phyloP scores from a whole-genome alignment of 768 basidiomycete species.

The Serendipita vermifera region DNA sequence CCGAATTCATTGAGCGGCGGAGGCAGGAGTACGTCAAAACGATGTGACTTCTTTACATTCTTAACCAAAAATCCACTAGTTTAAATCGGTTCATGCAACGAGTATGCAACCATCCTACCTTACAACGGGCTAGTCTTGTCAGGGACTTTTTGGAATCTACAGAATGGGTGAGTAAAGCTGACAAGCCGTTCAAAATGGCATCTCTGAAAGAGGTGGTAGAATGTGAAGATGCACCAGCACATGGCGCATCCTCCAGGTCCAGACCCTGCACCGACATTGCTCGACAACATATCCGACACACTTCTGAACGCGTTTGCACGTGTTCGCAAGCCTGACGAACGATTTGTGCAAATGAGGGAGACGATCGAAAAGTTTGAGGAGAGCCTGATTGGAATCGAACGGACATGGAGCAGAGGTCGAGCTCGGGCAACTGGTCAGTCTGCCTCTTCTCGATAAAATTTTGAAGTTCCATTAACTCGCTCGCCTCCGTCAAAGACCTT shows the following conservation, averaged over 20 bases:
- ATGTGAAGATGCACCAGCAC: conserved; percentile 95
- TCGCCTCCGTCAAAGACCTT: conserved; percentile 48
- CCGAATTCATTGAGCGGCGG: conserved; percentile 92
- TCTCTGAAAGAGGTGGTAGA: conserved; percentile 33
- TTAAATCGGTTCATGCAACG: conserved; percentile 88
- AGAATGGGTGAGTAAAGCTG: conserved; percentile 71
- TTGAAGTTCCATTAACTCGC: background rate
- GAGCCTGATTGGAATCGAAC: conserved; percentile 67
- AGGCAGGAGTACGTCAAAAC: conserved; percentile 76
- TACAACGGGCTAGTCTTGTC: conserved; percentile 83
- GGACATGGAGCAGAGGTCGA: conserved; percentile 65
- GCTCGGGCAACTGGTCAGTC: conserved; percentile 77
- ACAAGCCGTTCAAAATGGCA: background rate
- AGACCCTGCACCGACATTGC: conserved; percentile 64
- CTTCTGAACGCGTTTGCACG: conserved; percentile 91
- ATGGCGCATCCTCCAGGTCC: conserved; percentile 80
- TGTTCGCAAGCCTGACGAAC: conserved; percentile 92
- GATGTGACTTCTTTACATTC: no score
- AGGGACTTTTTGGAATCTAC: conserved; percentile 91
- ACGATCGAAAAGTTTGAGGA: conserved; percentile 94
- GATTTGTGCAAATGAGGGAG: conserved; percentile 87
- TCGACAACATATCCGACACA: conserved; percentile 93
- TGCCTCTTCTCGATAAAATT: background rate
- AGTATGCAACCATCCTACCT: conserved; percentile 81
- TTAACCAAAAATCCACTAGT: conserved; percentile 39